Conservation (phyloP, 1,284 basidiomycete species). For the Apiotrichum gracile region DNA sequence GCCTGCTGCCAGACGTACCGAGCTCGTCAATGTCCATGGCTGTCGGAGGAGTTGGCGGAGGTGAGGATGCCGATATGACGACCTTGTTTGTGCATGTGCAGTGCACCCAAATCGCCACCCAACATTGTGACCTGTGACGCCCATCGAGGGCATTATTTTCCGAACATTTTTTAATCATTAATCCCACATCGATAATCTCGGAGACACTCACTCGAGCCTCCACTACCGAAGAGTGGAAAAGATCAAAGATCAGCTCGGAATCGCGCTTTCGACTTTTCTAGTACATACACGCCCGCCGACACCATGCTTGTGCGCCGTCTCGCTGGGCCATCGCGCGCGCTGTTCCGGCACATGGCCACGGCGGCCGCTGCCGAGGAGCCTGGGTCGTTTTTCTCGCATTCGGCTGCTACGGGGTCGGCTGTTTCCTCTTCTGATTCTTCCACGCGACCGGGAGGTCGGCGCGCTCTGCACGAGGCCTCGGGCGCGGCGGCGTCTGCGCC, state of each 20-base stretch:
- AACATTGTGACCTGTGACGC: background rate
- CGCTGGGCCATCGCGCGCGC: conserved; percentile 8
- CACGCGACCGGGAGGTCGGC: too few species aligned
- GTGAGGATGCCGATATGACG: background rate
- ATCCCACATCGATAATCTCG: too few species aligned
- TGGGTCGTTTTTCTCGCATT: too few species aligned
- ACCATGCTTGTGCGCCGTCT: conserved; percentile 11
- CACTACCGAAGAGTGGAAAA: too few species aligned
- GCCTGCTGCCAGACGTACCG: too few species aligned
- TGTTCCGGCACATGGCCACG: conserved; percentile 2
- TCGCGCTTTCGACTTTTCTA: too few species aligned
- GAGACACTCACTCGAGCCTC: too few species aligned
- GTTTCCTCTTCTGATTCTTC: too few species aligned
- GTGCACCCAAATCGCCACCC: background rate
- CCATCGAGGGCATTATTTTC: background rate
- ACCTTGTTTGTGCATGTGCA: background rate
- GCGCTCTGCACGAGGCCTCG: too few species aligned
- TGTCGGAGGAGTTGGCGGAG: background rate
- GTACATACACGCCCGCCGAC: background rate
- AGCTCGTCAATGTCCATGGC: conserved; percentile 42
- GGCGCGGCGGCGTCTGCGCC: too few species aligned
- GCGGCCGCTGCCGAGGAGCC: background rate
- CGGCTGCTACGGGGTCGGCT: too few species aligned
- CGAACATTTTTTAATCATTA: background rate
- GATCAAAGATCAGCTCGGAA: too few species aligned